Evolutionary conservation across 1,284 basidiomycete genomes (phyloP).

Genomic region (Cryptococcus sp.): DNA sequence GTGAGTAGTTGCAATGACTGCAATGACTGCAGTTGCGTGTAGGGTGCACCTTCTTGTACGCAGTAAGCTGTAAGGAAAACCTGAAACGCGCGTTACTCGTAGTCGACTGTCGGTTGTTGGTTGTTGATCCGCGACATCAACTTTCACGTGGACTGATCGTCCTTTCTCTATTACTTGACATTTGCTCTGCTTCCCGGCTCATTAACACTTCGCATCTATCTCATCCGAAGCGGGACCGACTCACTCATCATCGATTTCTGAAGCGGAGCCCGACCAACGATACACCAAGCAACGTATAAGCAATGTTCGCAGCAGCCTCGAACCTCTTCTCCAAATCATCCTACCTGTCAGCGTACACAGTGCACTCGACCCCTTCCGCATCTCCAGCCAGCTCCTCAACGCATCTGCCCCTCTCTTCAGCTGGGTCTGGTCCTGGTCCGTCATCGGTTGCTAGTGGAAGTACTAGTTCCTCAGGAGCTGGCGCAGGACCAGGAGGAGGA

Average conservation of each 20-base stretch:
- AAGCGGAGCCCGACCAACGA: too few species aligned
- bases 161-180: neutral
- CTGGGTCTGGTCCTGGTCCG: slow-evolving; percentile 51
- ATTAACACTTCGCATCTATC: too few species aligned
- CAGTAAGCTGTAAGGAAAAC: too few species aligned
- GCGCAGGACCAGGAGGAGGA: neutral
- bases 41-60: too few species aligned
- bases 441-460: slow-evolving; percentile 1
- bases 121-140: neutral
- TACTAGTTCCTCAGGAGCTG: slow-evolving; percentile 40
- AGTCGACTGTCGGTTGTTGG: too few species aligned
- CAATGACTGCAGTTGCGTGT: too few species aligned
- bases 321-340: slow-evolving; percentile 85
- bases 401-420: slow-evolving; percentile 48
- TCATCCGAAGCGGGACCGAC: too few species aligned
- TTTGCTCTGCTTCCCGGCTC: neutral
- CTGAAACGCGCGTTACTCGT: too few species aligned
- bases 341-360: slow-evolving; percentile 79
- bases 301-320: slow-evolving; percentile 83
- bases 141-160: neutral
- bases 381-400: slow-evolving; percentile 43
- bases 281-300: neutral
- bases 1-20: too few species aligned
- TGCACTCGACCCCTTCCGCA: slow-evolving; percentile 50
- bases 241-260: too few species aligned